Percentiles rank a stretch among this genome's conserved stretches.
These are phyloP conservation scores for Stephanodiscus minutulus DNA, from an alignment of 108 stramenopile genomes.

Conservation along the genomic window DNA sequence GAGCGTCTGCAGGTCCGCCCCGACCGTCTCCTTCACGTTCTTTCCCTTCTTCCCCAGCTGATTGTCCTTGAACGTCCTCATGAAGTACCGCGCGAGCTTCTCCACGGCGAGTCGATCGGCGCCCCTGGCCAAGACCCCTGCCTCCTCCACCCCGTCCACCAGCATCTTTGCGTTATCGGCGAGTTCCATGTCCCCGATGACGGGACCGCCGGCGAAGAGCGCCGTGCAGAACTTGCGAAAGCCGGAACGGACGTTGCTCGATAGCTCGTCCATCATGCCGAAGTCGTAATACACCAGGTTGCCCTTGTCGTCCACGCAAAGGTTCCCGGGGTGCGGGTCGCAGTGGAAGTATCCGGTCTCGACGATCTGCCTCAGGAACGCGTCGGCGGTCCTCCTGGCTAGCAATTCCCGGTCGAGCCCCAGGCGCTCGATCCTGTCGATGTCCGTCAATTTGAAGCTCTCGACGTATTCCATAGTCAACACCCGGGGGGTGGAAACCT, in stretches of 20 bases:
- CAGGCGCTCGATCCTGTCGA: constrained; percentile 72
- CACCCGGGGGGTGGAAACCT: constrained; percentile 84
- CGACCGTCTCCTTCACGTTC: constrained; percentile 83
- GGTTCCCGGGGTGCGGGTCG: constrained; percentile 60
- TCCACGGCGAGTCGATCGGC: constrained; percentile 95
- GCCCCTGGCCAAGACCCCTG: constrained; percentile 89
- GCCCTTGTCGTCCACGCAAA: constrained; percentile 83
- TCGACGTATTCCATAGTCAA: constrained; percentile 94
- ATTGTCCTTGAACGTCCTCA: constrained; percentile 91
- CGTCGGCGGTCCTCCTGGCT: constrained; percentile 90
- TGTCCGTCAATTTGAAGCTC: constrained; percentile 89
- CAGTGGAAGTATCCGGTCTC: constrained; percentile 72
- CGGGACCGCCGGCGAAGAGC: constrained; percentile 87
- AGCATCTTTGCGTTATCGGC: constrained; percentile 87
- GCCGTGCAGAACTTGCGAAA: constrained; percentile 89
- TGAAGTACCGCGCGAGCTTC: constrained; percentile 93
- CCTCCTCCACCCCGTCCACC: constrained; percentile 95
- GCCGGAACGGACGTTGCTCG: constrained; percentile 80
- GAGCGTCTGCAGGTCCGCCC: constrained; percentile 82
- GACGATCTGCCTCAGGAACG: constrained; percentile 91
- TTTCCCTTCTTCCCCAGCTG: constrained; percentile 83
- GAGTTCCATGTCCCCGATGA: constrained; percentile 69
- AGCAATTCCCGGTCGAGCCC: constrained; percentile 84
- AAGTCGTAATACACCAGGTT: constrained; percentile 96
- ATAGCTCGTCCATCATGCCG: constrained; percentile 96